These are phyloP conservation scores for Fragaria nilgerrensis DNA, from an alignment of 306 rosid species.

Conservation along the genomic window DNA sequence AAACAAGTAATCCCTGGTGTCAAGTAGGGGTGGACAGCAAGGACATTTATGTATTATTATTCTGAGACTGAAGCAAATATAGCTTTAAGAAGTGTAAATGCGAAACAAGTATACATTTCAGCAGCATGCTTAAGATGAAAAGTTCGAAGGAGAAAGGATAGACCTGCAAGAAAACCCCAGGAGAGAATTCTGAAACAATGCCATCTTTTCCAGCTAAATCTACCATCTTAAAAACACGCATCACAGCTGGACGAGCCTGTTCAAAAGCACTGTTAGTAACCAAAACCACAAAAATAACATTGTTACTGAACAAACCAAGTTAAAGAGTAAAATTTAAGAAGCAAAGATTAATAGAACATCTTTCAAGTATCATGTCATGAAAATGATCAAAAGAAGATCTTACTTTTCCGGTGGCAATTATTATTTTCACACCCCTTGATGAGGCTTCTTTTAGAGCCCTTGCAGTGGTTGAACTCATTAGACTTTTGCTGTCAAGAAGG, in stretches of 20 bases:
- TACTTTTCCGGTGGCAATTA: slow-evolving; percentile 98
- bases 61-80: background rate
- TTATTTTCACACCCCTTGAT: slow-evolving; percentile 84
- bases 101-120: background rate
- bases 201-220: slow-evolving; percentile 89
- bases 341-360: background rate
- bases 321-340: background rate
- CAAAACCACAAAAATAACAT: background rate
- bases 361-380: background rate
- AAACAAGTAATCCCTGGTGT: slow-evolving; percentile 91
- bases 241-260: slow-evolving; percentile 93
- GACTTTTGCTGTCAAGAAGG: slow-evolving; percentile 80
- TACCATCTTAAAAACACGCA: slow-evolving; percentile 59
- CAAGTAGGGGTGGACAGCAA: slow-evolving; percentile 27
- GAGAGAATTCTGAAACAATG: slow-evolving; percentile 78
- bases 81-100: background rate
- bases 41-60: background rate
- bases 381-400: slow-evolving; percentile 24
- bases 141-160: slow-evolving; percentile 6
- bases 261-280: slow-evolving; percentile 20
- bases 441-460: slow-evolving; percentile 75
- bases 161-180: slow-evolving; percentile 95
- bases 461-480: slow-evolving; percentile 55
- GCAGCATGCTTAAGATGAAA: background rate
- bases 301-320: background rate